A percentile compares a stretch with the other conserved stretches of the same genome.
Evolutionary conservation across 2,329 filamentous ascomycete genomes (phyloP).

Genomic region (Trichoderma atroviride): DNA sequence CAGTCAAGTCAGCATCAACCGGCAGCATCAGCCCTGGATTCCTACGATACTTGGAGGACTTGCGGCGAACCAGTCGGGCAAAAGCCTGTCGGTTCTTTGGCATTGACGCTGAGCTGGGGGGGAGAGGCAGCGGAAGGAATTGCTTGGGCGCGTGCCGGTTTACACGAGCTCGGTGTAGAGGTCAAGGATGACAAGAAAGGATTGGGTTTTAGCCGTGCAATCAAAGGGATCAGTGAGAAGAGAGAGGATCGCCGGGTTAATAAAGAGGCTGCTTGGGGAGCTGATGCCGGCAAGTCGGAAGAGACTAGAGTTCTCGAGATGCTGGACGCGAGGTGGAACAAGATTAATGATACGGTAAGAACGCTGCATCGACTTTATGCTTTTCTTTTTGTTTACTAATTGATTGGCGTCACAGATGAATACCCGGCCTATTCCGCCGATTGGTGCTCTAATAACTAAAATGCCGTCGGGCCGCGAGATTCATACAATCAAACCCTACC

Average conservation of each 20-base stretch:
- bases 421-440: constrained; percentile 73
- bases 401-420: constrained; percentile 62
- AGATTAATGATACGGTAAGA: constrained; percentile 86
- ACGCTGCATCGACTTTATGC: not conserved
- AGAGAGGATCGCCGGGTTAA: constrained; percentile 79
- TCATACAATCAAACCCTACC: constrained; percentile 69
- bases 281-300: constrained; percentile 82
- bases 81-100: constrained; percentile 90
- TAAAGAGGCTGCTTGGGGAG: constrained; percentile 72
- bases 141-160: constrained; percentile 80
- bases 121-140: constrained; percentile 82
- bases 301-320: constrained; percentile 85
- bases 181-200: constrained; percentile 56
- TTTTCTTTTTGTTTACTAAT: not conserved
- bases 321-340: constrained; percentile 86
- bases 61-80: constrained; percentile 74
- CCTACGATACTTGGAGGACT: constrained; percentile 72
- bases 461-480: constrained; percentile 91
- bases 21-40: constrained; percentile 67
- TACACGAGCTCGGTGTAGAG: constrained; percentile 72
- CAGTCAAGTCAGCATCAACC: constrained; percentile 43
- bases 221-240: constrained; percentile 74
- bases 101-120: constrained; percentile 82
- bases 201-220: constrained; percentile 63
- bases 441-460: constrained; percentile 70